Evolutionary conservation across 2,329 filamentous ascomycete genomes (phyloP).

Genomic region (Aspergillus luchuensis): DNA sequence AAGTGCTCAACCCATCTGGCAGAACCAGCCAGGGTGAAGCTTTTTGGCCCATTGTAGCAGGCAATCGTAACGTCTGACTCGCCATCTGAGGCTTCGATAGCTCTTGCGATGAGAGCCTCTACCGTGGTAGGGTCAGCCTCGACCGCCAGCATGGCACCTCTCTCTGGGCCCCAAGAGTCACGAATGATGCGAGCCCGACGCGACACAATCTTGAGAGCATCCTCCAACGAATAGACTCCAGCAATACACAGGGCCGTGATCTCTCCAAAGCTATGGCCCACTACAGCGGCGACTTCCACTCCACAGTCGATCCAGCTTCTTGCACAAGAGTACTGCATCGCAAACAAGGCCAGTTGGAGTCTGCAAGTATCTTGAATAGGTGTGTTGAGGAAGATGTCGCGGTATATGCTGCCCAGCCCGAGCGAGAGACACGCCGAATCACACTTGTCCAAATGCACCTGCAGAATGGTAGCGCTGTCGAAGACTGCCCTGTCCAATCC

Average conservation of each 20-base stretch:
- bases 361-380: conserved; percentile 22
- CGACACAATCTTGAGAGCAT: conserved; percentile 32
- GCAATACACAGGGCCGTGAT: conserved; percentile 40
- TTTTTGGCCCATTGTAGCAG: conserved; percentile 50
- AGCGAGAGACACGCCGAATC: conserved; percentile 13
- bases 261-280: conserved; percentile 46
- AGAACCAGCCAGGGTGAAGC: conserved; percentile 48
- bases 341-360: conserved; percentile 43
- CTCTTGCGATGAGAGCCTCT: conserved; percentile 20
- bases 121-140: no score
- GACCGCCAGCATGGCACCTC: conserved; percentile 38
- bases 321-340: conserved; percentile 43
- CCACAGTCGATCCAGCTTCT: conserved; percentile 43
- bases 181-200: conserved; percentile 35
- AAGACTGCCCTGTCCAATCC: conserved; percentile 33
- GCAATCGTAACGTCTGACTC: conserved; percentile 47
- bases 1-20: no score
- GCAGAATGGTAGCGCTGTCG: conserved; percentile 29
- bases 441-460: conserved; percentile 33
- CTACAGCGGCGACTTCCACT: conserved; percentile 32
- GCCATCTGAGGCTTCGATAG: no score
- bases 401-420: conserved; percentile 37
- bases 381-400: conserved; percentile 29
- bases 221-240: conserved; percentile 32
- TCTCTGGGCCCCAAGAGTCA: conserved; percentile 36